Conservation (phyloP, 805 yeast genomes). For the Kregervanrija fluxuum region DNA sequence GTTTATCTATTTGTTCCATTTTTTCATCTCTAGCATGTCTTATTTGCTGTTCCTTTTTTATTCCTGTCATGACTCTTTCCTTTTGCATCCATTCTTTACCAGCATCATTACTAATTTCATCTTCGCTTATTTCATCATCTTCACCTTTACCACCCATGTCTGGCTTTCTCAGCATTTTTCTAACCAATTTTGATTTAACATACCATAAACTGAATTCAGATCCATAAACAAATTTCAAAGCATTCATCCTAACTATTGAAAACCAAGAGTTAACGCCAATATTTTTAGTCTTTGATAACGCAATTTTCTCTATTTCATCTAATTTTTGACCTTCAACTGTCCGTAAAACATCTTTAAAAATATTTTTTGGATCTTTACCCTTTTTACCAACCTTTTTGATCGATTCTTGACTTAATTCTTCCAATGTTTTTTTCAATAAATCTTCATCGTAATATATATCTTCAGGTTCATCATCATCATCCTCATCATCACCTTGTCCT, state of each 20-base stretch:
- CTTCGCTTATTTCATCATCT: slow-evolving; percentile 9
- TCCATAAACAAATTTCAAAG: slow-evolving; percentile 44
- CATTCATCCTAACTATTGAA: slow-evolving; percentile 39
- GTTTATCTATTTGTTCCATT: slow-evolving; percentile 11
- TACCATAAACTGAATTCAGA: slow-evolving; percentile 45
- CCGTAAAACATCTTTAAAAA: slow-evolving; percentile 47
- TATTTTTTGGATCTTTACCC: slow-evolving; percentile 53
- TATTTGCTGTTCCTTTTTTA: slow-evolving; percentile 20
- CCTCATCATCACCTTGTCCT: slow-evolving; percentile 35
- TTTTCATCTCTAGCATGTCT: slow-evolving; percentile 21
- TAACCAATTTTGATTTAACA: slow-evolving; percentile 22
- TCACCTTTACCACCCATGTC: slow-evolving; percentile 5
- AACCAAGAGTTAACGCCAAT: slow-evolving; percentile 45
- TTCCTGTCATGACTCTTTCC: slow-evolving; percentile 12
- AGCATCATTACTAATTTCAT: background rate
- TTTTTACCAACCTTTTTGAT: slow-evolving; percentile 50
- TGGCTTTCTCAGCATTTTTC: slow-evolving; percentile 17
- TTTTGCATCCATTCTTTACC: slow-evolving; percentile 14
- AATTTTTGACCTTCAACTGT: slow-evolving; percentile 20
- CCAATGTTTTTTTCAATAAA: slow-evolving; percentile 4
- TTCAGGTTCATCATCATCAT: slow-evolving; percentile 36
- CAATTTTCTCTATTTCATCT: slow-evolving; percentile 20
- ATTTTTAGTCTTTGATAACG: slow-evolving; percentile 37
- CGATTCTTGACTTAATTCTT: slow-evolving; percentile 30
- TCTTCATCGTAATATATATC: slow-evolving; percentile 39